phyloP scores from a whole-genome alignment of 2,329 filamentous ascomycete genomes.

The Pleoardoris graminearum region DNA sequence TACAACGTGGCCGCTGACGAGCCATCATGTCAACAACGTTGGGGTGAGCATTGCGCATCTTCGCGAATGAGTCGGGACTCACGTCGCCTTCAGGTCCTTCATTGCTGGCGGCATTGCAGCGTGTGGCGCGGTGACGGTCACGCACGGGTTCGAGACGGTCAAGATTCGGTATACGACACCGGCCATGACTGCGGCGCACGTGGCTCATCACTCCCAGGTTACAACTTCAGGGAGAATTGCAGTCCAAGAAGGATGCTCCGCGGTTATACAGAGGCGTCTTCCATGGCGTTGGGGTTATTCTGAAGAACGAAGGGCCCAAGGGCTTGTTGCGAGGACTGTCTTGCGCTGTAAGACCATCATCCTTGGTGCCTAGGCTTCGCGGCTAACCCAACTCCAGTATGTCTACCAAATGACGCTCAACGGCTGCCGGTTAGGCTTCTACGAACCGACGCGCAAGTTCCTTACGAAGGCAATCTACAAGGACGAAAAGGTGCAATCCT shows the following conservation, averaged over 20 bases:
- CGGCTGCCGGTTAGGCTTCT: conserved; percentile 94
- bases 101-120: conserved; percentile 95
- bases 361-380: neutral
- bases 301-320: conserved; percentile 83
- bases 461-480: conserved; percentile 71
- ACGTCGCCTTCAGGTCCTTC: conserved; percentile 67
- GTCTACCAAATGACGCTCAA: conserved; percentile 96
- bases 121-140: conserved; percentile 95
- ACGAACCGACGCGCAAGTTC: conserved; percentile 83
- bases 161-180: conserved; percentile 78
- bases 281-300: conserved; percentile 87
- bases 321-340: conserved; percentile 89
- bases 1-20: too few relatives aligned
- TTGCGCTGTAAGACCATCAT: conserved; percentile 64
- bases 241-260: conserved; percentile 80
- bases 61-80: neutral
- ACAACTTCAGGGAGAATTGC: conserved; percentile 94
- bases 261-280: conserved; percentile 89
- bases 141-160: conserved; percentile 97
- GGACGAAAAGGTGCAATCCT: conserved; percentile 75
- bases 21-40: conserved; percentile 53
- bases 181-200: neutral
- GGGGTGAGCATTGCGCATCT: conserved; percentile 40
- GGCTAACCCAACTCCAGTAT: conserved; percentile 58
- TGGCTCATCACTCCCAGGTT: conserved; percentile 59